phyloP scores from a whole-genome alignment of 2,329 filamentous ascomycete species.

The Exserohilum turcica region DNA sequence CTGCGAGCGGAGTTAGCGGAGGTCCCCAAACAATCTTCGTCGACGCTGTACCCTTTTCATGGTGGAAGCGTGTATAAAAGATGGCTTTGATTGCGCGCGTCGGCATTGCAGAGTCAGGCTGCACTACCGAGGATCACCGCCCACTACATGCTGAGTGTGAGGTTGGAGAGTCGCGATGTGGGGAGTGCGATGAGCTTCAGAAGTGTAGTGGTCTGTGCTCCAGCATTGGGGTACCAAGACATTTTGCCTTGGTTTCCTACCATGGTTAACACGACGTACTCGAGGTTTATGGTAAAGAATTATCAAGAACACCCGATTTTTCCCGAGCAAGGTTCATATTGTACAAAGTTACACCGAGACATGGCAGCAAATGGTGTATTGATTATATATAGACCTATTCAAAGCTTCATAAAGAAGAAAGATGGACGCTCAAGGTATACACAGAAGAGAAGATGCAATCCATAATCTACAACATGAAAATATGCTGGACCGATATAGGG shows the following conservation, averaged over 20 bases:
- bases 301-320: no score
- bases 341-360: no score
- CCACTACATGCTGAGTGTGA: constrained; percentile 26
- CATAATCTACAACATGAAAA: constrained; percentile 10
- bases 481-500: constrained; percentile 13
- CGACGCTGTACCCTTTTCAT: constrained; percentile 50
- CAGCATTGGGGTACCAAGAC: neutral
- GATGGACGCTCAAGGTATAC: constrained; percentile 18
- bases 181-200: constrained; percentile 7
- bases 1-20: constrained; percentile 44
- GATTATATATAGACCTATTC: constrained; percentile 5
- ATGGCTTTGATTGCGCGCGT: constrained; percentile 62
- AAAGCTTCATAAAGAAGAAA: constrained; percentile 2
- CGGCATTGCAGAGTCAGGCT: constrained; percentile 33
- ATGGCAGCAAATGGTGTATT: neutral
- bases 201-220: constrained; percentile 13
- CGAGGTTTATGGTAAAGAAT: no score
- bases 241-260: neutral
- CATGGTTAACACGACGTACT: no score
- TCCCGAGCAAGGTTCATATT: no score
- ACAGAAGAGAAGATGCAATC: constrained; percentile 19
- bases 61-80: constrained; percentile 71
- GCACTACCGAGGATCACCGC: neutral
- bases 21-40: neutral
- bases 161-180: constrained; percentile 6